Percentiles rank a stretch among this genome's conserved stretches.
These are phyloP conservation scores for Mortierella sp. DNA, from an alignment of 371 early-diverging fungal species.

Conservation along the genomic window DNA sequence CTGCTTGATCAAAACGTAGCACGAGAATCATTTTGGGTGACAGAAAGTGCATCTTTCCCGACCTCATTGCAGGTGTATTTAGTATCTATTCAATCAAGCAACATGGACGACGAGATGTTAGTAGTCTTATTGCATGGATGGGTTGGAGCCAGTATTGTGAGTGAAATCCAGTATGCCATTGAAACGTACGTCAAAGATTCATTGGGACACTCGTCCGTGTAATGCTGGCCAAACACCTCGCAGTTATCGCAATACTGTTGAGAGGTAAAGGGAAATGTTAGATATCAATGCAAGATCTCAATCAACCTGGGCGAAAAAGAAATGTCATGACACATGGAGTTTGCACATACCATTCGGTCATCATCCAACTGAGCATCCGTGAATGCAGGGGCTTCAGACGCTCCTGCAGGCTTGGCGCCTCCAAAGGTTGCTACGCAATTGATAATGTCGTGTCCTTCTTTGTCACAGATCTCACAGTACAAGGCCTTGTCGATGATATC, in stretches of 20 bases:
- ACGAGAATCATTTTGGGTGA: no score
- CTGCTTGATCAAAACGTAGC: no score
- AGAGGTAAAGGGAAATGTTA: not conserved
- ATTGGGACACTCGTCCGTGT: slow-evolving; percentile 76
- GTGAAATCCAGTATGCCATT: not conserved
- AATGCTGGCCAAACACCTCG: slow-evolving; percentile 70
- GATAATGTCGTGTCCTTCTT: slow-evolving; percentile 72
- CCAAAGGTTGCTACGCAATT: slow-evolving; percentile 66
- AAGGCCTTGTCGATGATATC: slow-evolving; percentile 25
- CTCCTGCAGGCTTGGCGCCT: slow-evolving; percentile 2
- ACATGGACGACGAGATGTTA: no score
- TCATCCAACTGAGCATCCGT: slow-evolving; percentile 22
- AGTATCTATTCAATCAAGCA: no score
- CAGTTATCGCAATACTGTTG: slow-evolving; percentile 78
- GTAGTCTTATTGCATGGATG: not conserved
- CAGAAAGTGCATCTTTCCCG: no score
- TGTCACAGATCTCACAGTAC: slow-evolving; percentile 79
- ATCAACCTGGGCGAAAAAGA: no score
- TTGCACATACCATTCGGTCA: slow-evolving; percentile 49
- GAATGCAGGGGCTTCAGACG: not conserved
- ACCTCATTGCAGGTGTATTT: no score
- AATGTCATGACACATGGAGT: no score
- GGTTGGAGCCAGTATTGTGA: not conserved
- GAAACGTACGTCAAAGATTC: slow-evolving; percentile 54
- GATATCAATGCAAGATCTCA: no score